Base-by-base conservation (phyloP, 441 rosid species). In the Breynia disticha region DNA sequence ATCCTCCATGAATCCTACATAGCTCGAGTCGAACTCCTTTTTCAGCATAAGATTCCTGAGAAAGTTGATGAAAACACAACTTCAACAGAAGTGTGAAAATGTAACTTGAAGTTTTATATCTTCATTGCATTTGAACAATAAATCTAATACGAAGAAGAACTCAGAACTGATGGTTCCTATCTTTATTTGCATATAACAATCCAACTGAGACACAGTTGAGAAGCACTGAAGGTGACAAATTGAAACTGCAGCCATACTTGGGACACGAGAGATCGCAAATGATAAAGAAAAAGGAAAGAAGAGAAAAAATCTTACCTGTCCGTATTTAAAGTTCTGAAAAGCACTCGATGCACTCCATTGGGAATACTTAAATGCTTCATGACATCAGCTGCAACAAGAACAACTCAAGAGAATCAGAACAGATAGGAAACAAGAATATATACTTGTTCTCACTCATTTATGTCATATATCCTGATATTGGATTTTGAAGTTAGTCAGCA, bases 311-410 rank as follows among this genome's bases (percentile, higher is more conserved):
- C 13, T 53, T 52, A 77, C 84, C 79, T 73, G 18, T 82, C 83
- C 5, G 88, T 82, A 39, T 82, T 79, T 42, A 70, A 62, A n/a
- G 88, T 82, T 68, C 77, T 71, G 71, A 82, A 82, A 46, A 82
- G 75, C 48, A 75, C 83, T 1, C 81, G 84, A 8, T 58, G 71
- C 9, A 74, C 69, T 56, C 84, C 83, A 56, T 69, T 72, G 11
- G 88, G 75, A 57, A 82, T 73, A 15, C 77, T 59, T 38, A 82
- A 50, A 11, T 83, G 69, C 72, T 69, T 65, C 83, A 79, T 71
- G 18, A 73, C 85, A 16, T 75, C 75, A 71, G 81, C 88, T 79
- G 74, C 4, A 32, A 62, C 19, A 65, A 16, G 55, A 3, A 20
- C 15, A 42, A n/a, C 17, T 9, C 0, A 63, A 1, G 14, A 6